Evolutionary conservation across 768 basidiomycete genomes (phyloP), one percentile per base, ranked within the genome.

Genomic region (Brasilioporus rufonigricans): DNA sequence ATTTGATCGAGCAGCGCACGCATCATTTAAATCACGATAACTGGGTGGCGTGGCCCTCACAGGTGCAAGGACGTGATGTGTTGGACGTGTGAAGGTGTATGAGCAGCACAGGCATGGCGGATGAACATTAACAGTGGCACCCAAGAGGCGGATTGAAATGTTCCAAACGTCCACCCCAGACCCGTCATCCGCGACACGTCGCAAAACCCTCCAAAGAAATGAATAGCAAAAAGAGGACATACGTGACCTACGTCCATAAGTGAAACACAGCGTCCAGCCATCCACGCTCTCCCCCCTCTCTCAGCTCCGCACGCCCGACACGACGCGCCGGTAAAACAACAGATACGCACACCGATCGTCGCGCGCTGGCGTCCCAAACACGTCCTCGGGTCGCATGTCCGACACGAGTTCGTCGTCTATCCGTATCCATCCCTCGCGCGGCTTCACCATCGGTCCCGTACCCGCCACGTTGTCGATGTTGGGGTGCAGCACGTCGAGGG

Each of bases 391-490:
- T 26, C 66, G 70, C 39, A 96, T 80, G 61, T 90, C 84, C 32
- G 85, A 85, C 24, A 95, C 87, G 11, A 86, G 74, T 70, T 97
- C 95, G 65, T 98, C 96, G 69, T 98, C 95, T 50, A 98, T 89
- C 47, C 95, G 85, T 56, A 97, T 78, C 96, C 96, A 98, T 11
- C 83, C 86, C 53, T 89, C 85, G 6, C 79, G 76, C 2, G 77
- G 73, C 26, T 61, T 67, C 10, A 56, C 52, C 6, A 44, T 54
- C 18, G 58, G 47, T 36, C 62, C 62, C 10, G 40, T 29, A 5
- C 52, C 50, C n/a, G 49, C 44, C 52, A 58, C 65, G 11, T 78
- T 73, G 68, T 79, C 82, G 33, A 85, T 78, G 59, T 81, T 81
- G 3, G 87, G 89, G 61, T 91, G 87, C 2, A 95, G 75, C 11